A percentile compares a stretch with the other conserved stretches of the same genome.
These are phyloP conservation scores for Pyrenopolyporus hunteri DNA, from an alignment of 495 filamentous ascomycete species.

Conservation along the genomic window DNA sequence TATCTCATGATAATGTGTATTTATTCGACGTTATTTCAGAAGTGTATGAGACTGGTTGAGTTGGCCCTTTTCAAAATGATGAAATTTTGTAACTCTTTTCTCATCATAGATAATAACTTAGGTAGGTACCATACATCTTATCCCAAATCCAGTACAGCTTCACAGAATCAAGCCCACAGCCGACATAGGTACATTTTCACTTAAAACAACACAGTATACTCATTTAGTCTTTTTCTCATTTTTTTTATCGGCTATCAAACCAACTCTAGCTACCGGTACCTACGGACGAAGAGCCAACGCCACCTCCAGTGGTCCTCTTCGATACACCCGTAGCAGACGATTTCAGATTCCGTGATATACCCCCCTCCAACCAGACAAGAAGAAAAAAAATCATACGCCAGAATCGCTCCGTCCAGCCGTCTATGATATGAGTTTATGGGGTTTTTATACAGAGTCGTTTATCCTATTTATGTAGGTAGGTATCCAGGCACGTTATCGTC, in stretches of 20 bases:
- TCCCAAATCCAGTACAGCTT: no score
- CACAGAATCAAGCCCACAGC: no score
- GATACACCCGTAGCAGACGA: no score
- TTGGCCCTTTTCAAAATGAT: no score
- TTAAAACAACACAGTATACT: no score
- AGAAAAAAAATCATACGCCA: constrained; percentile 19
- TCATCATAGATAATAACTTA: no score
- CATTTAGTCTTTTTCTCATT: constrained; percentile 14
- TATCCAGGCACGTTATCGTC: constrained; percentile 3
- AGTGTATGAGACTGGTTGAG: no score
- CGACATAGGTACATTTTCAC: no score
- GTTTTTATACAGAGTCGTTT: constrained; percentile 11
- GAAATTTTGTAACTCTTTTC: no score
- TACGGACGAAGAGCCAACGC: constrained; percentile 8
- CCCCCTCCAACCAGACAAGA: not conserved
- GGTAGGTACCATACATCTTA: no score
- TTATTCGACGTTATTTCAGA: no score
- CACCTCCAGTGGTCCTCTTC: not conserved
- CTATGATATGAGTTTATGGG: constrained; percentile 26
- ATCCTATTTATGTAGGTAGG: constrained; percentile 3
- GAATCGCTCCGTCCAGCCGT: constrained; percentile 29
- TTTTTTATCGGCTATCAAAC: constrained; percentile 24
- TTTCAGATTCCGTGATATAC: constrained; percentile 11
- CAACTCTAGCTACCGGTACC: constrained; percentile 2
- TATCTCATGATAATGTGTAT: no score